phyloP scores from a whole-genome alignment of 2,329 filamentous ascomycete species.

The Coniochaeta sp. region DNA sequence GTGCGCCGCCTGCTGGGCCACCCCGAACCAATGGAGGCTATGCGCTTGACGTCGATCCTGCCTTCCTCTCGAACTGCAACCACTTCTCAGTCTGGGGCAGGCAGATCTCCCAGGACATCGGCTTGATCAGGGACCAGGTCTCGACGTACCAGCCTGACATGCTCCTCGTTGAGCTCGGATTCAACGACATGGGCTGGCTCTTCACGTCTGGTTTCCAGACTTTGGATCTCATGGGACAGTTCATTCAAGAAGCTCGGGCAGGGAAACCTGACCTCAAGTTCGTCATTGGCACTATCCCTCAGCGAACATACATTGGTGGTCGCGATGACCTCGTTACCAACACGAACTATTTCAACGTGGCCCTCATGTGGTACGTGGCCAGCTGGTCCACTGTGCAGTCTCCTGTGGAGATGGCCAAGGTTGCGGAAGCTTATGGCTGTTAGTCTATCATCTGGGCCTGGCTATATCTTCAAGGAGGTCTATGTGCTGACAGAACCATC shows the following conservation, averaged over 20 bases:
- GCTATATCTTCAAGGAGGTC: too few relatives aligned
- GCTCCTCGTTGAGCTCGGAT: conserved; percentile 24
- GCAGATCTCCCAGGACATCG: conserved; percentile 20
- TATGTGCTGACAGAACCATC: too few relatives aligned
- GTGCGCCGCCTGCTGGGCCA: too few relatives aligned
- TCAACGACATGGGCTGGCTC: conserved; percentile 25
- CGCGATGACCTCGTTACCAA: conserved; percentile 15
- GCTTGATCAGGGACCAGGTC: conserved; percentile 19
- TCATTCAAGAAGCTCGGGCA: conserved; percentile 18
- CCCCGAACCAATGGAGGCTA: conserved; percentile 9
- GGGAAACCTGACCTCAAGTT: conserved; percentile 19
- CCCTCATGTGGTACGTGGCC: conserved; percentile 13
- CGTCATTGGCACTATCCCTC: conserved; percentile 20
- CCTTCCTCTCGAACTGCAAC: conserved; percentile 7
- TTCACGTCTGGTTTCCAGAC: conserved; percentile 9
- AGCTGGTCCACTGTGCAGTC: conserved; percentile 18
- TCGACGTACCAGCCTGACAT: conserved; percentile 21
- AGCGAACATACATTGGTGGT: conserved; percentile 14
- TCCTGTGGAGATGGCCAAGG: conserved; percentile 21
- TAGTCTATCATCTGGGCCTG: too few relatives aligned
- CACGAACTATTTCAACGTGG: conserved; percentile 17
- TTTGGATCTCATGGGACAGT: conserved; percentile 14
- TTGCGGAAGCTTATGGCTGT: conserved; percentile 22
- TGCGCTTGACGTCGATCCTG: conserved; percentile 13
- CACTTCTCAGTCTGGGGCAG: conserved; percentile 27